These are phyloP conservation scores for Avena eriantha DNA, from an alignment of 176 grass and related monocot genomes.

Conservation along the genomic window DNA sequence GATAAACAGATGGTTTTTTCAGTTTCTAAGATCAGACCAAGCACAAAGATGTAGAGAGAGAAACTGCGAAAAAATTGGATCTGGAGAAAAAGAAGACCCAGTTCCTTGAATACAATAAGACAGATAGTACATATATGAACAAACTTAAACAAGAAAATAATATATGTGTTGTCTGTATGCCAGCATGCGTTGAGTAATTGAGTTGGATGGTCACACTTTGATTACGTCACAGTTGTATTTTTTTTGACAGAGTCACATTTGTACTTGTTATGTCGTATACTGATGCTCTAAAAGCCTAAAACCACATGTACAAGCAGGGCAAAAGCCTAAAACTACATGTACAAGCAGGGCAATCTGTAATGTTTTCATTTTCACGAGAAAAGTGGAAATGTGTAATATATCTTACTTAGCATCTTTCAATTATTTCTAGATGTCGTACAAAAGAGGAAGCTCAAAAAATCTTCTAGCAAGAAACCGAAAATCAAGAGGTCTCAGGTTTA, in stretches of 20 bases:
- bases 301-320: too few species aligned
- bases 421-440: constrained; percentile 50
- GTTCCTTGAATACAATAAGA: neutral
- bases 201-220: neutral
- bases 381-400: constrained; percentile 21
- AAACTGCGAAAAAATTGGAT: too few species aligned
- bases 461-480: constrained; percentile 52
- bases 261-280: too few species aligned
- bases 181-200: neutral
- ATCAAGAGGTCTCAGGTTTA: constrained; percentile 42
- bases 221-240: too few species aligned
- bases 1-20: too few species aligned
- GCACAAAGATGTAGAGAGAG: too few species aligned
- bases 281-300: neutral
- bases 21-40: too few species aligned
- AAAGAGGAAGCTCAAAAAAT: constrained; percentile 48
- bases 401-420: constrained; percentile 54
- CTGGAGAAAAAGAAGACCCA: neutral
- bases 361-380: constrained; percentile 56
- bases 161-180: neutral
- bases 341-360: constrained; percentile 10
- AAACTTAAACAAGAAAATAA: neutral
- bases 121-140: neutral
- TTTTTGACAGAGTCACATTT: too few species aligned
- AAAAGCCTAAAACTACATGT: neutral